Conservation (phyloP, 2,329 filamentous ascomycete species). For the Lachnellula willkommii region DNA sequence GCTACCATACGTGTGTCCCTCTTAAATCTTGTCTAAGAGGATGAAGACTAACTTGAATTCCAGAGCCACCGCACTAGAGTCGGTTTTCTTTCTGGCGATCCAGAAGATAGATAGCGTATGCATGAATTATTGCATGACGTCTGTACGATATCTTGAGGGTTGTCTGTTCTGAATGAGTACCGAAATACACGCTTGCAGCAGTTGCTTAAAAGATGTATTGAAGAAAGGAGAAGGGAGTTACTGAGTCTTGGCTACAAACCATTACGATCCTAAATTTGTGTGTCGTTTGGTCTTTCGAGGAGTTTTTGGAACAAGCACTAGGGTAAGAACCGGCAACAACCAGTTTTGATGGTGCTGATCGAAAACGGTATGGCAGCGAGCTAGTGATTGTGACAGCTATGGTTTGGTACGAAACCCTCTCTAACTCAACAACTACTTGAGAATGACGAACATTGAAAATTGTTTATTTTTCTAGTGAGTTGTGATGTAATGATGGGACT, state of each 20-base stretch:
- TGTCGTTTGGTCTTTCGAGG: background rate
- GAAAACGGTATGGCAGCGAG: too few species aligned
- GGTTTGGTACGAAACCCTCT: too few species aligned
- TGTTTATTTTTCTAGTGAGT: too few species aligned
- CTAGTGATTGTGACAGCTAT: too few species aligned
- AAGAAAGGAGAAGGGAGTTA: conserved; percentile 27
- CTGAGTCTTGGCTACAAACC: conserved; percentile 24
- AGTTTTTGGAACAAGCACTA: background rate
- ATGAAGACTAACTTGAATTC: conserved; percentile 21
- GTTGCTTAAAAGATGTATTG: conserved; percentile 26
- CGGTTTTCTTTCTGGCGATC: conserved; percentile 64
- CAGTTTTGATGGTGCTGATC: too few species aligned
- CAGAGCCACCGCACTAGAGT: conserved; percentile 76
- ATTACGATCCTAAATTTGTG: background rate
- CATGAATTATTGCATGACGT: conserved; percentile 22
- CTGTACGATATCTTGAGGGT: conserved; percentile 30
- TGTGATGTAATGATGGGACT: too few species aligned
- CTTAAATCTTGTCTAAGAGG: background rate
- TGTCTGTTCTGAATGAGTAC: conserved; percentile 21
- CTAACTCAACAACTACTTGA: too few species aligned
- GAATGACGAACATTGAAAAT: too few species aligned
- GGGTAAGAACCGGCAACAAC: too few species aligned
- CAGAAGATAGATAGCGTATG: conserved; percentile 48
- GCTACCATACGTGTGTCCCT: conserved; percentile 72
- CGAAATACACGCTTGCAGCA: conserved; percentile 24